Percentiles rank a stretch among this genome's conserved stretches.
Evolutionary conservation across 2,329 filamentous ascomycete species (phyloP).

Genomic region (Dothideomycetidae sp.): DNA sequence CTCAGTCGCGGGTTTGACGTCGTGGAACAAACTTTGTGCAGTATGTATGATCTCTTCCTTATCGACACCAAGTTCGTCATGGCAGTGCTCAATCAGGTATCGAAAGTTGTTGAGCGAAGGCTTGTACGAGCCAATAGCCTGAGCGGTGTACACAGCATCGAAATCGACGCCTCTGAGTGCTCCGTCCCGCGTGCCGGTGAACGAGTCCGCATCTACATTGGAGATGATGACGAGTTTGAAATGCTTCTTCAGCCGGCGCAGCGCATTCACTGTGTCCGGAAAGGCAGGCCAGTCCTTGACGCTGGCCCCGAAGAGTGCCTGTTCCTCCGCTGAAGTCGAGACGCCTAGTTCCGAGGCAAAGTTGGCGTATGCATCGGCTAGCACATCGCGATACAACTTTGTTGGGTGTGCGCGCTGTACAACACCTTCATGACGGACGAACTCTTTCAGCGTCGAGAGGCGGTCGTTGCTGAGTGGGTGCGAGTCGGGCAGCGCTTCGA

Average conservation of each 20-base stretch:
- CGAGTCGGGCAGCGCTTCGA: slow-evolving; percentile 17
- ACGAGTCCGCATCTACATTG: slow-evolving; percentile 44
- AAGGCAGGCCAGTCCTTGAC: slow-evolving; percentile 45
- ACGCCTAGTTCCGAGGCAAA: slow-evolving; percentile 31
- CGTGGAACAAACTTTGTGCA: slow-evolving; percentile 52
- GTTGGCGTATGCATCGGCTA: slow-evolving; percentile 28
- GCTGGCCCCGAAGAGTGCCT: slow-evolving; percentile 33
- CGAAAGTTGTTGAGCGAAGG: slow-evolving; percentile 50
- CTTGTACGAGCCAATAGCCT: slow-evolving; percentile 61
- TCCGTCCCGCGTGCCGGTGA: slow-evolving; percentile 33
- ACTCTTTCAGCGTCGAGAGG: slow-evolving; percentile 29
- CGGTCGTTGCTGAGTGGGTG: slow-evolving; percentile 35
- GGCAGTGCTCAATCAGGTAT: slow-evolving; percentile 44
- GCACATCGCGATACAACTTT: slow-evolving; percentile 45
- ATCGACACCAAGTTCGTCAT: slow-evolving; percentile 41
- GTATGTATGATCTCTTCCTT: slow-evolving; percentile 49
- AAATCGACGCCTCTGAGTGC: slow-evolving; percentile 42
- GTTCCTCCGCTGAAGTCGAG: neutral
- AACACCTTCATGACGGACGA: slow-evolving; percentile 31
- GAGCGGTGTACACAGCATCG: slow-evolving; percentile 53
- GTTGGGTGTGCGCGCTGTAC: slow-evolving; percentile 42
- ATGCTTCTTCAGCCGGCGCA: slow-evolving; percentile 33
- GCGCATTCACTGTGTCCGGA: slow-evolving; percentile 40
- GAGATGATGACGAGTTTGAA: slow-evolving; percentile 48
- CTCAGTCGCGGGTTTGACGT: slow-evolving; percentile 50